Base-by-base conservation (phyloP, 2,329 filamentous ascomycete species). In the Aspergillus thermomutatus region DNA sequence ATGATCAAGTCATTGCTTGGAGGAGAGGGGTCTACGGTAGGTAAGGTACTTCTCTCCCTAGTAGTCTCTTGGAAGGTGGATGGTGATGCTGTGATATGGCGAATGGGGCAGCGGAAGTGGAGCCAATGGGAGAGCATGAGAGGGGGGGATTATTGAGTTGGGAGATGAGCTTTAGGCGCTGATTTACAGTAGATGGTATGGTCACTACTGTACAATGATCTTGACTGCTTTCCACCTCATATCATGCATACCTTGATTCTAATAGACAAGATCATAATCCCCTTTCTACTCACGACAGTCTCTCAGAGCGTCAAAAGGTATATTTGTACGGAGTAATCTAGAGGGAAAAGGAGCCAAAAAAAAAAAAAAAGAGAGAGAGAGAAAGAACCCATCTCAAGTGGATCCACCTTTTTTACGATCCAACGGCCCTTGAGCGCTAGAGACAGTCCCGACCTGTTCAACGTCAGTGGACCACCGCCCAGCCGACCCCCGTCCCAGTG, bases 61-160 rank as follows among this genome's bases (percentile, higher is more conserved):
- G 28, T 6, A 34, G 6, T 11, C 28, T 34, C 17, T 21, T 17
- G 19, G 17, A 43, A 21, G 40, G 17, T 43, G 21, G 40, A 21
- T 45, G 41, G 41, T 45, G 41, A 45, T 45, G 19, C 21, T 23
- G 41, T 11, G 41, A 45, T 45, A 45, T 45, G 40, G 59, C 54
- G 50, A 52, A 62, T 62, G 57, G 56, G 50, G 54, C 53, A 61
- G 60, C 48, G 52, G 61, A 49, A 64, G 61, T 62, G 59, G 61
- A 62, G 53, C 61, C 61, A 64, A 60, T 59, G 54, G 58, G 40
- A 50, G 50, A 28, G 51, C 53, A 51, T 58, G 52, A 49, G n/a
- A n/a, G n/a, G n/a, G n/a, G 43, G 17, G 26, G 4, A 14, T 56
- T 58, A 52, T 57, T 50, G 47, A 19, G 51, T 60, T 53, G 52